Conservation (phyloP, 2,329 filamentous ascomycete species). For the Clonostachys byssicola region DNA sequence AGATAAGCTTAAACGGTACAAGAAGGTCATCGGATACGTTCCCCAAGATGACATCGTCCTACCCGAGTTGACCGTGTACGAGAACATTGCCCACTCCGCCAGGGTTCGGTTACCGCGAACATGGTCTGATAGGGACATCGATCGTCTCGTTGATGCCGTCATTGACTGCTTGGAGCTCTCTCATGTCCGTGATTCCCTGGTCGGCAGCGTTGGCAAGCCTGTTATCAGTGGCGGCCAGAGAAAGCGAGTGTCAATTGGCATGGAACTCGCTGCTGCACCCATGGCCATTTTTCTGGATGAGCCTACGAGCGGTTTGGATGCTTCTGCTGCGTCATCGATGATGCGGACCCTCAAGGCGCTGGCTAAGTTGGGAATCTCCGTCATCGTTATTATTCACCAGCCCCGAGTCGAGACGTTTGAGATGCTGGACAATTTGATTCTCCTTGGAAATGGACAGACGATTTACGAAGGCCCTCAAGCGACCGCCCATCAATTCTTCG, state of each 20-base stretch:
- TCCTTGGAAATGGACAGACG: constrained; percentile 48
- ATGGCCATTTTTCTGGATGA: constrained; percentile 52
- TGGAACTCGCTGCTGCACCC: constrained; percentile 53
- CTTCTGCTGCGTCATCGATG: constrained; percentile 49
- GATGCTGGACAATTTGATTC: constrained; percentile 49
- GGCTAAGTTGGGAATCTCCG: constrained; percentile 49
- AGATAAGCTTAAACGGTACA: constrained; percentile 44
- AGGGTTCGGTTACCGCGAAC: constrained; percentile 45
- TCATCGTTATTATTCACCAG: constrained; percentile 57
- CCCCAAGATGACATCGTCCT: constrained; percentile 59
- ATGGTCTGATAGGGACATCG: constrained; percentile 44
- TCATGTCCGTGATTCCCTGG: constrained; percentile 44
- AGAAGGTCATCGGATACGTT: constrained; percentile 58
- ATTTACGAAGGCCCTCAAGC: constrained; percentile 47
- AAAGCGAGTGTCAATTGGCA: constrained; percentile 55
- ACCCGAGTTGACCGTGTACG: constrained; percentile 54
- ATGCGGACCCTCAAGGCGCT: constrained; percentile 50
- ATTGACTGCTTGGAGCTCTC: constrained; percentile 48
- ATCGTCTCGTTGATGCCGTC: constrained; percentile 48
- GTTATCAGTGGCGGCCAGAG: constrained; percentile 53
- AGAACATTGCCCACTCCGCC: constrained; percentile 59
- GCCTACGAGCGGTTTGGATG: constrained; percentile 49
- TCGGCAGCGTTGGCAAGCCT: constrained; percentile 45
- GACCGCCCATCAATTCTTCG: constrained; percentile 42
- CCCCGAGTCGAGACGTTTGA: constrained; percentile 55